Percentiles rank a stretch among this genome's conserved stretches.
phyloP scores from a whole-genome alignment of 2,329 filamentous ascomycete species.

The Claviceps citrina region DNA sequence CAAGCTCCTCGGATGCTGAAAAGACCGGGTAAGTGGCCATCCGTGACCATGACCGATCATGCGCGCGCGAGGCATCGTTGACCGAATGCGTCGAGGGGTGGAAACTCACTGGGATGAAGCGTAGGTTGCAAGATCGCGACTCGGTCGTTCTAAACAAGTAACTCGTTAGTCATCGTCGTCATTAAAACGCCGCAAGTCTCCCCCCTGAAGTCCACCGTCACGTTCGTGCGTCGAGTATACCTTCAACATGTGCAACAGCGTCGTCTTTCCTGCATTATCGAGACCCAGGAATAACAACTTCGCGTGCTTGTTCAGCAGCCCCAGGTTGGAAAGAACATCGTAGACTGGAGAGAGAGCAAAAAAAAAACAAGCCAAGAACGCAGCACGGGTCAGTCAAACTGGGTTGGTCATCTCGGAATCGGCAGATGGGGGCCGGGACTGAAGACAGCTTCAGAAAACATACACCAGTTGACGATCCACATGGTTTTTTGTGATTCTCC shows the following conservation, averaged over 20 bases:
- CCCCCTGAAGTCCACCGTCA: neutral
- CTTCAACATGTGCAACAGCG: slow-evolving; percentile 90
- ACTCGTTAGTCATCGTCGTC: slow-evolving; percentile 12
- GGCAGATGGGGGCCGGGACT: slow-evolving; percentile 3
- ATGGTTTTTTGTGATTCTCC: slow-evolving; percentile 34
- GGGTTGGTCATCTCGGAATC: neutral
- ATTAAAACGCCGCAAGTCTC: neutral
- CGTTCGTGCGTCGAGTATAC: slow-evolving; percentile 28
- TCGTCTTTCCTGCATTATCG: slow-evolving; percentile 91
- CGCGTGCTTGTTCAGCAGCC: slow-evolving; percentile 87
- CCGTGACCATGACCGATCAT: neutral
- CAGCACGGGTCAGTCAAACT: slow-evolving; percentile 20
- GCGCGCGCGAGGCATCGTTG: neutral
- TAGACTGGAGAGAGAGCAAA: slow-evolving; percentile 52
- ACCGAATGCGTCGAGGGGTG: neutral
- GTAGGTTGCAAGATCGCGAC: slow-evolving; percentile 83
- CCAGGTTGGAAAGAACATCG: slow-evolving; percentile 75
- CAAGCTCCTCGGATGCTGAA: slow-evolving; percentile 74
- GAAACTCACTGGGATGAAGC: slow-evolving; percentile 69
- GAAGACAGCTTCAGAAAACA: slow-evolving; percentile 19
- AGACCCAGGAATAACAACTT: slow-evolving; percentile 89
- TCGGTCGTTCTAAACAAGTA: slow-evolving; percentile 57
- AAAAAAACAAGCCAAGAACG: slow-evolving; percentile 1
- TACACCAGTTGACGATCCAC: slow-evolving; percentile 97
- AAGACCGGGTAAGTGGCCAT: slow-evolving; percentile 8